Evolutionary conservation across 345 rosid genomes (phyloP), one percentile per base, ranked within the genome.

Genomic region (Aegle marmelos): DNA sequence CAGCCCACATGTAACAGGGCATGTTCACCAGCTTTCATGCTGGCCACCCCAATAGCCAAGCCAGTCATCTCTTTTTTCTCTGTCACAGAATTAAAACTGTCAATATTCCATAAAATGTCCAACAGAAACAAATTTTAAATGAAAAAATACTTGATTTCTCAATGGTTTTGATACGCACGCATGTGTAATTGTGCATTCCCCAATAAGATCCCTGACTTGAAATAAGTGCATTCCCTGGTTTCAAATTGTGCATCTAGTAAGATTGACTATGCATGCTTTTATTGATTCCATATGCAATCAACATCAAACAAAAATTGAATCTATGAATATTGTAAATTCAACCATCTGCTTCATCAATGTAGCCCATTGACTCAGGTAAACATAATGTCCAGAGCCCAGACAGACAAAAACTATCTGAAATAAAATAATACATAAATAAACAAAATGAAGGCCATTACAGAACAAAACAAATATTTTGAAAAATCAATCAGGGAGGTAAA

Each of bases 1-100:
- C 97, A 93, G 73, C 93, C 94, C 79, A 95, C 94, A 57, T 81
- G 89, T 73, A 95, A 77, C 27, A 92, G 84, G 6, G 97, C 94
- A 70, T 91, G 93, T 75, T 95, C 99, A 79, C 98, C 98, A 33
- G 96, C 82, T 83, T 89, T 95, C 98, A 95, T 95, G 86, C 85
- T 88, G 79, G 91, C 83, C 74, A 93, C 90, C 53, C 98, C 99
- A 73, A 92, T 83, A 48, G 97, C 97, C 82, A 95, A 88, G 82
- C 99, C 99, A 41, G 88, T 80, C 98, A 94, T 84, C 85, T 88
- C 97, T 79, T 89, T 89, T 82, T 96, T 95, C 90, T 95, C 97
- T 96, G 92, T 86, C 7, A 4, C 74, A 82, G 58, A 58, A 60
- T 66, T 63, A 30, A 63, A 74, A 57, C 50, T 31, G 66, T 59